Evolutionary conservation across 805 yeast genomes (phyloP), one percentile per base, ranked within the genome.

Genomic region (Kodamaea restingae): DNA sequence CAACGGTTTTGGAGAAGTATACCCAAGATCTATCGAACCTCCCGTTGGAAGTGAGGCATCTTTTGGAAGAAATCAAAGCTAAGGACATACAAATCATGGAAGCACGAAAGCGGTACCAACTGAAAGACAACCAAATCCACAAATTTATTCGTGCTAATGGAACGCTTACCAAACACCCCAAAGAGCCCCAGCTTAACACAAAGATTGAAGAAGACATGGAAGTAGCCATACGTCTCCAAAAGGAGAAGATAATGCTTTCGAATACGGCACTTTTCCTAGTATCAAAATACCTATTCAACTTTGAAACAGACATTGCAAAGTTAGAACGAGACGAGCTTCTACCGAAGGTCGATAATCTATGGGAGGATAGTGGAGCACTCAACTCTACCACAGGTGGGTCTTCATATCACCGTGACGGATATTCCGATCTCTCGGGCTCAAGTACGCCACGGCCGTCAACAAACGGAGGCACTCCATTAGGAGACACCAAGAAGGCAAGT

Each of bases 111-210:
- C 75, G 84, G 49, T 75, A 80, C 46, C 80, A 75, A 49, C 80
- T 78, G 42, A 73, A 82, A 48, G 98, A 91, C 54, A 69, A 75
- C n/a, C 86, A 81, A 46, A 64, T 91, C 39, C 95, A 85, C 54
- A 88, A 88, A 56, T 82, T 78, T 57, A 84, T 88, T 44, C 78
- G 82, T 47, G 81, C 84, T 35, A 80, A 86, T 60, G 96, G 97
- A 1, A 82, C 96, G 1, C 62, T 83, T 31, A 74, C 82, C 1
- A 84, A 80, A 46, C 83, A 83, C 58, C 93, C 96, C 2, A 84
- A 87, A 47, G 98, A 91, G 55, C 76, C 69, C 33, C 80, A 73
- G 44, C 52, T 84, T 3, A 75, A 76, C 49, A 71, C 76, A 18
- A 81, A 81, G 50, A 83, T 90, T 6, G 73, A 76, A 32, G 83